phyloP scores from a whole-genome alignment of 2,329 filamentous ascomycete species.

The Penicillium sp. region DNA sequence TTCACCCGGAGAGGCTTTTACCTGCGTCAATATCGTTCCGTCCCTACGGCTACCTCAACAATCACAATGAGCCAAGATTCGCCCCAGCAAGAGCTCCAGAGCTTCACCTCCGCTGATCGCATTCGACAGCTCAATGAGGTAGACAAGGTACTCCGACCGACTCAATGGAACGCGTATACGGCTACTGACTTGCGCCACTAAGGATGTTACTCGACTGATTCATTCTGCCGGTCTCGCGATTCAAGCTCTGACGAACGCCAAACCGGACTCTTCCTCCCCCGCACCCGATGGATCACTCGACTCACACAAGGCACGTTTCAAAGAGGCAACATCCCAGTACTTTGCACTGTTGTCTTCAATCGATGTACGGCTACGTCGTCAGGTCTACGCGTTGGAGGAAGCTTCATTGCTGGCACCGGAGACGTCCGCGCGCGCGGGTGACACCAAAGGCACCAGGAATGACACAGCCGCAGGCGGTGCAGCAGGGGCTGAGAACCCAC shows the following conservation, averaged over 20 bases:
- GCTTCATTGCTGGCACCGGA: slow-evolving; percentile 67
- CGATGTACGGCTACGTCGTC: slow-evolving; percentile 71
- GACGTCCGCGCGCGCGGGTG: slow-evolving; percentile 33
- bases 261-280: slow-evolving; percentile 33
- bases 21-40: neutral
- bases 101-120: slow-evolving; percentile 73
- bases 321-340: slow-evolving; percentile 60
- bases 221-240: slow-evolving; percentile 63
- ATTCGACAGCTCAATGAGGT: slow-evolving; percentile 79
- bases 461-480: slow-evolving; percentile 21
- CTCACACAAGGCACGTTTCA: slow-evolving; percentile 62
- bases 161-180: neutral
- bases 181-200: neutral
- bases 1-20: neutral
- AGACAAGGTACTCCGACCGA: slow-evolving; percentile 58
- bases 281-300: slow-evolving; percentile 47
- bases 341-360: slow-evolving; percentile 72
- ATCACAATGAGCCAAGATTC: slow-evolving; percentile 25
- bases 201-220: slow-evolving; percentile 58
- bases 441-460: slow-evolving; percentile 32
- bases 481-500: slow-evolving; percentile 52
- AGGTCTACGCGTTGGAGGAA: slow-evolving; percentile 80
- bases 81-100: slow-evolving; percentile 25
- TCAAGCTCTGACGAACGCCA: slow-evolving; percentile 60
- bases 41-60: neutral